phyloP scores from a whole-genome alignment of 805 yeast genomes.

The Vanderwaltozyma tropicalis region DNA sequence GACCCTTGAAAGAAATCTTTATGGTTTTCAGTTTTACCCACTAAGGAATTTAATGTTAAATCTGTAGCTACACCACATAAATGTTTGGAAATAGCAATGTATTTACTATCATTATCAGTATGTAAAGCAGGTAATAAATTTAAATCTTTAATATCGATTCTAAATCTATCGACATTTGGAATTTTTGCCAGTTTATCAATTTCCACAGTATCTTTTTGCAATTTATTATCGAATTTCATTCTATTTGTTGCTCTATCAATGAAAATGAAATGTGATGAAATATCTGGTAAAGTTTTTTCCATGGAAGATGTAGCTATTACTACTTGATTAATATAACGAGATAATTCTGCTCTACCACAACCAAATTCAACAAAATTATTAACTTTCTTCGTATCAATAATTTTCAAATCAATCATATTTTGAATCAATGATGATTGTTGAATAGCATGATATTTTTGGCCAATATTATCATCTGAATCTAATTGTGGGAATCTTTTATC shows the following conservation, averaged over 20 bases:
- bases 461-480: constrained; percentile 17
- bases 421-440: constrained; percentile 79
- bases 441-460: constrained; percentile 61
- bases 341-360: constrained; percentile 80
- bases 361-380: constrained; percentile 66
- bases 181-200: neutral
- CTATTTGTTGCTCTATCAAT: constrained; percentile 71
- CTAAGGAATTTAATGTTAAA: constrained; percentile 57
- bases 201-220: constrained; percentile 41
- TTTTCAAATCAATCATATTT: constrained; percentile 37
- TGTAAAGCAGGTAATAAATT: constrained; percentile 37
- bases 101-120: constrained; percentile 1
- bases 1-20: constrained; percentile 38
- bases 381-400: constrained; percentile 27
- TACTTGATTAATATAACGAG: constrained; percentile 43
- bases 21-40: constrained; percentile 23
- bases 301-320: neutral
- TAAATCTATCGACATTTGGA: constrained; percentile 14
- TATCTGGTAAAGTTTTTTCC: no score
- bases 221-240: constrained; percentile 66
- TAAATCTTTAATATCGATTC: constrained; percentile 75
- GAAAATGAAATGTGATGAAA: constrained; percentile 43
- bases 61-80: constrained; percentile 93
- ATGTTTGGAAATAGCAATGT: constrained; percentile 73
- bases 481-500: constrained; percentile 36